Evolutionary conservation across 106 monocot species (phyloP), one percentile per base, ranked within the genome.

Genomic region (Platanthera zijinensis): DNA sequence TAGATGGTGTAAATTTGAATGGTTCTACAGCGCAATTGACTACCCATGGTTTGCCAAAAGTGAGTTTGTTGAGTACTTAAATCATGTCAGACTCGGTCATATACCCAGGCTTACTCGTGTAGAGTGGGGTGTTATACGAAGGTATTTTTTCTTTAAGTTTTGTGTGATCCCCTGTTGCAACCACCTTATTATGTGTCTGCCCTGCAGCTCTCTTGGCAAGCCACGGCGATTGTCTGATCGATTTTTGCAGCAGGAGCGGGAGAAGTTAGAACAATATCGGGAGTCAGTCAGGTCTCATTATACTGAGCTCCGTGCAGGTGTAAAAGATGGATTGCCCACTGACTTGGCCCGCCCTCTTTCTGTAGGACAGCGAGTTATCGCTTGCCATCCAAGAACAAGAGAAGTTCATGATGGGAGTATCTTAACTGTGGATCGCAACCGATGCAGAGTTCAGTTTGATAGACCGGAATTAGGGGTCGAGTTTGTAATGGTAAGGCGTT

Each of bases 1-100:
- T 39, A 82, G 90, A 84, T 99, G 99, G 99, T 99, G 99, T 82
- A 72, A 78, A 9, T 99, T 84, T 90, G 99, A 99, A 76, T 99
- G 99, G 99, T 99, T 99, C 66, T 99, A 99, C 51, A 99, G 99
- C 80, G 94, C 99, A 72, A 95, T 99, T 83, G 99, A 99, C 83
- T 99, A 92, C 72, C 99, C 99, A 45, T 99, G 94, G 94, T 99
- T 99, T 92, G 89, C 88, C 15, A 89, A 88, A 85, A 92, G 86
- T 87, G 99, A 99, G 78, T 99, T 94, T 84, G 94, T 94, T 11
- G 99, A 92, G 78, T 99, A 99, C 79, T 81, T 99, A 73, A 89
- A 92, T 78, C 95, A 99, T 88, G 99, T 99, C 76, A 83, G 83
- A 71, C 71, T 99, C 45, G 99, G 94, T 53, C 99, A 99, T 82